Evolutionary conservation across 345 rosid genomes (phyloP), one percentile per base, ranked within the genome.

Genomic region (Clausena lansium): DNA sequence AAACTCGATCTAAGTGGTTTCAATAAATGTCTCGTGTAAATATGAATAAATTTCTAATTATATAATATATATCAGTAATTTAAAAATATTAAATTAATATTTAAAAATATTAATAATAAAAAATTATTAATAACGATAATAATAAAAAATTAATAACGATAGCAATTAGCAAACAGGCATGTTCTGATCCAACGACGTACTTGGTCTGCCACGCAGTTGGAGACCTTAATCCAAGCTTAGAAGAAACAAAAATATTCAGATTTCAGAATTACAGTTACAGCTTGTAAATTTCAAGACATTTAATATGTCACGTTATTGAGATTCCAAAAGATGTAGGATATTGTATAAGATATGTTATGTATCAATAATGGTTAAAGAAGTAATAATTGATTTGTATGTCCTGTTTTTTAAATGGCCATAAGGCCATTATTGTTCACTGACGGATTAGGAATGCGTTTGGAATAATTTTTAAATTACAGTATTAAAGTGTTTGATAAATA

Each of bases 201-300:
- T 74, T 55, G 82, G 66, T 76, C 86, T 76, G 81, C 81, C 75
- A 81, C 54, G 78, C 60, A 72, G 32, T 25, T 1, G 22, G 22
- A 17, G 22, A 17, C 22, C 57, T 1, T 17, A 52, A 1, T 52
- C 22, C 57, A 4, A 52, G 22, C 57, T 52, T 17, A 5, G 8
- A 52, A 19, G 7, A 61, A 13, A 6, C 20, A 28, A 61, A 11
- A 27, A 27, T 61, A 28, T 25, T 45, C 7, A 25, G 10, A 30
- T 2, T 30, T n/a, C n/a, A n/a, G n/a, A n/a, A 13, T 41, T 41
- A 41, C 47, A 11, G 52, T 28, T 50, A n/a, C 38, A 69, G 73
- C 38, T 47, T 10, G 63, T 6, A 54, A 54, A 71, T 54, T 58
- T 60, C n/a, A 58, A 36, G 33, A 36, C 30, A 30, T 69, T 9